Base-by-base conservation (phyloP, 805 yeast species). In the Sungouiozyma ichnusensis region DNA sequence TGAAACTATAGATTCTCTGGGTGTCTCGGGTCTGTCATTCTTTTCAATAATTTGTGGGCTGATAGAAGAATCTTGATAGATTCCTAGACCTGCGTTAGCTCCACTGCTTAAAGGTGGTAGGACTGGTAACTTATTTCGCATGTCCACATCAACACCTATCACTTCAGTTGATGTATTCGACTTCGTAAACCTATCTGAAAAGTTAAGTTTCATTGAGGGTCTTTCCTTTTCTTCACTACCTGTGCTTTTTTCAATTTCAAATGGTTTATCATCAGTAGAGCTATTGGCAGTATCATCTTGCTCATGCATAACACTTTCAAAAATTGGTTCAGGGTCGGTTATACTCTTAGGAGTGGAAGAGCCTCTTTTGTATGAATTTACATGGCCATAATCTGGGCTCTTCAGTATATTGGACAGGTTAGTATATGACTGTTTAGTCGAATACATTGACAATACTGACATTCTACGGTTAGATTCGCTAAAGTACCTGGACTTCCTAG, bases 391-490 rank as follows among this genome's bases (percentile, higher is more conserved):
- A 2, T 45, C 49, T 4, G 46, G 47, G 33, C 52, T 51, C 35
- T 62, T 66, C 44, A 73, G 46, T 34, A 67, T 65, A 16, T 67
- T 63, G 16, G 72, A 73, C 53, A 81, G 66, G 53, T 81, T 79
- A 33, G 72, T 73, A 49, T 73, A 79, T 0, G 85, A 78, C 37
- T 72, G 75, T 47, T 73, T 77, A 2, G 87, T 76, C 1, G 88
- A 81, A 51, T 79, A 79, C 60, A 80, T 65, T 0, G 87, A 79
- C 35, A 82, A 59, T n/a, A 82, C 82, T 27, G 85, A 78, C 41
- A 80, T 65, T 54, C 92, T 72, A 60, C 78, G 82, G 54, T 76
- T 76, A 5, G 78, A 73, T 43, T 71, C 70, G 32, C 81, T 71
- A 55, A 78, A 79, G 43, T 74, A 68, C 52, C 74, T 72, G 2